Evolutionary conservation across 805 yeast genomes (phyloP).

Genomic region (Dipodascopsis uninucleata): DNA sequence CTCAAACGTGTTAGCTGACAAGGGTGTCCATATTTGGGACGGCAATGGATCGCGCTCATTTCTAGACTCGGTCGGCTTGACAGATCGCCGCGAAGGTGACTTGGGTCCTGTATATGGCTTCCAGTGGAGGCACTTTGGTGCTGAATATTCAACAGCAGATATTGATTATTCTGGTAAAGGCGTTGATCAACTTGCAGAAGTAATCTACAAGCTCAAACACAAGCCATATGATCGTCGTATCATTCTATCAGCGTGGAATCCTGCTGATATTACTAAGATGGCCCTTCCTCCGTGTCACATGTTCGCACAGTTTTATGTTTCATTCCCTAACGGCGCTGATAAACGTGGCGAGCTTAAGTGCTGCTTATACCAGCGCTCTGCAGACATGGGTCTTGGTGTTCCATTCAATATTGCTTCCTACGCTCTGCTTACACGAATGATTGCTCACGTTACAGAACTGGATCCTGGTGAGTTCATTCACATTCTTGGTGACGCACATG

Average conservation of each 20-base stretch:
- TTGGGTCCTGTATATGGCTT: slow-evolving; percentile 98
- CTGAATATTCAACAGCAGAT: slow-evolving; percentile 81
- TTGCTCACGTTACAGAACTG: slow-evolving; percentile 92
- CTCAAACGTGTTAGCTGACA: slow-evolving; percentile 68
- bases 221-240: slow-evolving; percentile 95
- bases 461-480: slow-evolving; percentile 95
- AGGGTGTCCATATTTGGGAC: slow-evolving; percentile 97
- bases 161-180: slow-evolving; percentile 86
- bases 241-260: slow-evolving; percentile 97
- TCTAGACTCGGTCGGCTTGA: slow-evolving; percentile 76
- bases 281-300: slow-evolving; percentile 99
- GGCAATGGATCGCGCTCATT: slow-evolving; percentile 95
- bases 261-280: slow-evolving; percentile 89
- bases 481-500: slow-evolving; percentile 96
- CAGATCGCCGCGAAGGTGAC: slow-evolving; percentile 83
- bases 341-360: slow-evolving; percentile 74
- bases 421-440: slow-evolving; percentile 87
- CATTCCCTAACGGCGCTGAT: slow-evolving; percentile 54
- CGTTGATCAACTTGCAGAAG: slow-evolving; percentile 78
- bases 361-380: slow-evolving; percentile 90
- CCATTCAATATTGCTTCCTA: slow-evolving; percentile 98
- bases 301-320: slow-evolving; percentile 91
- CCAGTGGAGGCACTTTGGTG: slow-evolving; percentile 99
- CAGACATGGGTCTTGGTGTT: slow-evolving; percentile 99
- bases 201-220: slow-evolving; percentile 72